Conservation (phyloP, 2,329 filamentous ascomycete species). For the Ophiostoma sp. region DNA sequence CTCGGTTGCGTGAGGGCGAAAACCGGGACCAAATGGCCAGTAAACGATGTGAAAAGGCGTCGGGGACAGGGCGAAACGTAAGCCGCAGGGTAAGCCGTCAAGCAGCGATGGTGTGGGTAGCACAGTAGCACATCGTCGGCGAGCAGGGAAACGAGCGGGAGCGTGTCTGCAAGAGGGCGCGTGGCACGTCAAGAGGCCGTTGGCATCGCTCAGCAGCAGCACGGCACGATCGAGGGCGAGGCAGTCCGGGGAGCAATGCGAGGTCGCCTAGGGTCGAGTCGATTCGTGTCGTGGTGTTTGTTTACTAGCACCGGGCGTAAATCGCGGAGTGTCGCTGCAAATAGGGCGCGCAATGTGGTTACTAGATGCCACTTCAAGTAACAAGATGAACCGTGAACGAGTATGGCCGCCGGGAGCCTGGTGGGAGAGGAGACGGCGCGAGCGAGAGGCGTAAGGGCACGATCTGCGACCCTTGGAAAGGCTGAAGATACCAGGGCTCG, state of each 20-base stretch:
- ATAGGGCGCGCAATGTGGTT: neutral
- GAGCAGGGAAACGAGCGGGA: neutral
- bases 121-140: constrained; percentile 11
- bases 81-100: constrained; percentile 8
- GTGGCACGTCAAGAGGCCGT: neutral
- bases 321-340: too few relatives aligned
- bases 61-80: neutral
- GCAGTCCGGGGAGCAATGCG: neutral
- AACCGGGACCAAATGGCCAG: neutral
- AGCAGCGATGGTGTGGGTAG: neutral
- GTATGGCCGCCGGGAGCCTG: neutral
- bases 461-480: neutral
- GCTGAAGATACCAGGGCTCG: constrained; percentile 7
- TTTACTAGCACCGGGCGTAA: neutral
- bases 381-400: neutral
- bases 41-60: neutral
- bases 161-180: neutral
- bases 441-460: neutral
- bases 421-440: neutral
- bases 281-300: neutral
- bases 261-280: neutral
- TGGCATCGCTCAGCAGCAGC: neutral
- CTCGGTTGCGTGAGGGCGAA: neutral
- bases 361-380: neutral
- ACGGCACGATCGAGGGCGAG: neutral